Base-by-base conservation (phyloP, 2,329 filamentous ascomycete species). In the Pyricularia pennisetigena region DNA sequence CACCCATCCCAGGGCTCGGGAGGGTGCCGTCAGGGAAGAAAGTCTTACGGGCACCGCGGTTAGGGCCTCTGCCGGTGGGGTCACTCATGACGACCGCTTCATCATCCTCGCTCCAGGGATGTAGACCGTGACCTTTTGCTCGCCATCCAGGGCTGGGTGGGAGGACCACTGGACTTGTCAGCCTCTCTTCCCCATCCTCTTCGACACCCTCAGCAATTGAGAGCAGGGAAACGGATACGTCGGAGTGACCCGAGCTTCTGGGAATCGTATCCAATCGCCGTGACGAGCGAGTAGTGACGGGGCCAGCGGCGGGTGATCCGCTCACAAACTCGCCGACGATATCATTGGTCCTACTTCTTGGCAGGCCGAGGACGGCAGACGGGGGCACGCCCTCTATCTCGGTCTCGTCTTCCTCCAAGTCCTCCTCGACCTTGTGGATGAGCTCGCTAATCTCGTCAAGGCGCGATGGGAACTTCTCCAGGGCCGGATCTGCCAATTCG, bases 381-480 rank as follows among this genome's bases (percentile, higher is more conserved):
- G 74, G 71, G 12, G 79, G 75, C 12, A 74, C 72, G 24, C 78
- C 76, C 8, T 80, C 77, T 29, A 80, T 74, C 7, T 74, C 72
- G 0, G 78, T 72, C 30, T 76, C 75, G 41, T 82, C 80, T 63
- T 79, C 80, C 57, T 76, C 75, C 0, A 80, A 76, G 61, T 81
- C 79, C 0, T 80, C 82, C 68, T 80, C 80, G 16, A 85, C 79
- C 67, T 79, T 80, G 7, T 81, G 79, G 16, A 85, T 76, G 0
- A 80, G 77, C 65, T 80, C 77, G 14, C 84, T 74, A 66, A 85
- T 82, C 6, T 79, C 80, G 0, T 76, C 75, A 20, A 78, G 76
- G 66, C 80, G 79, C 0, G 79, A 82, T 2, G 83, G 83, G 70
- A 85, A 84, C 23, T 73, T 76, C 70, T 84, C 83, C 9, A 85